Percentiles rank a stretch among this genome's conserved stretches.
Conservation (phyloP, 2,329 filamentous ascomycete genomes). For the Bipolaris oryzae region DNA sequence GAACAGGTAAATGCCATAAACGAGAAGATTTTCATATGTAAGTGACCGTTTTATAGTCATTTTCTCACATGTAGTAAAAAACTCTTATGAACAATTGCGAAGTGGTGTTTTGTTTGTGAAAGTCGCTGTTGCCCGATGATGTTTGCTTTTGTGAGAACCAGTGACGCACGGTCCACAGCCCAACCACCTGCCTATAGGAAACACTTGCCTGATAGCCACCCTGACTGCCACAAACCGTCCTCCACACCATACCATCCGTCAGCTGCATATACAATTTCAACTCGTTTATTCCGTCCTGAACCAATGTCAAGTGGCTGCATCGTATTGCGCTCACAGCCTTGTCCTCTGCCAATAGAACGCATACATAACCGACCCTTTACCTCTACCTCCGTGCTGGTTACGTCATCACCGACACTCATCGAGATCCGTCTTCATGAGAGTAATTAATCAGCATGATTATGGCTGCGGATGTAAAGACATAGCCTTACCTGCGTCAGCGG, state of each 20-base stretch:
- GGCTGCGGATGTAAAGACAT: no score
- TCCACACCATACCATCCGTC: background rate
- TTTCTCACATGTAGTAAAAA: background rate
- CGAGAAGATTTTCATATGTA: background rate
- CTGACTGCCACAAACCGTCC: background rate
- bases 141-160: background rate
- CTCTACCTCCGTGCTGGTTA: background rate
- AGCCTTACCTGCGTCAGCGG: background rate
- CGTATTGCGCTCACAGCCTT: background rate
- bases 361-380: background rate
- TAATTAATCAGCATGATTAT: background rate
- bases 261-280: background rate
- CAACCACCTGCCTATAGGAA: background rate
- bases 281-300: background rate
- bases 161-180: background rate
- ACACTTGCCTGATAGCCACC: no score
- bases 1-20: no score
- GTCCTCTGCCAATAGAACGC: background rate
- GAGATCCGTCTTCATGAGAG: background rate
- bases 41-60: background rate
- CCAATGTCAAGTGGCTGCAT: background rate
- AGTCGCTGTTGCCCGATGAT: background rate
- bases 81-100: background rate
- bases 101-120: background rate
- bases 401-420: background rate